Percentiles rank a stretch among this genome's conserved stretches.
These are phyloP conservation scores for Plasmodium vinckei DNA, from an alignment of 169 alveolate species.

Conservation along the genomic window DNA sequence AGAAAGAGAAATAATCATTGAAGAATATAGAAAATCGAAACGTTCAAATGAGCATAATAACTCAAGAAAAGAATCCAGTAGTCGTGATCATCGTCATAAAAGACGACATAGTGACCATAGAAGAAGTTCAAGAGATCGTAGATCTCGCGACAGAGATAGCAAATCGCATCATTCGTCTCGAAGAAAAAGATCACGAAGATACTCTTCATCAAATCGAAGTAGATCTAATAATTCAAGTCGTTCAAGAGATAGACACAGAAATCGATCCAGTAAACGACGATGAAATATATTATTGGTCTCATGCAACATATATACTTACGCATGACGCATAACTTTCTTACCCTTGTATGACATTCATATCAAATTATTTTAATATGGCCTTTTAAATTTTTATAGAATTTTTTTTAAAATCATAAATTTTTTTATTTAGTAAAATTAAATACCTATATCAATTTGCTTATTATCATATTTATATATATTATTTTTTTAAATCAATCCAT, in stretches of 20 bases:
- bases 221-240: slow-evolving; percentile 25
- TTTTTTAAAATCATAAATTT: too few relatives aligned
- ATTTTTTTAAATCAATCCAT: too few relatives aligned
- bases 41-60: slow-evolving; percentile 10
- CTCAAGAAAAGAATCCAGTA: slow-evolving; percentile 7
- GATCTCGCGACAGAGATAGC: slow-evolving; percentile 37
- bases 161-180: slow-evolving; percentile 33
- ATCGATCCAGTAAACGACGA: slow-evolving; percentile 17
- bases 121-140: slow-evolving; percentile 61
- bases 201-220: slow-evolving; percentile 38
- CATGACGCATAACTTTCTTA: neutral
- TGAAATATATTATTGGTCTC: neutral
- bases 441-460: too few relatives aligned
- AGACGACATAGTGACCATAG: slow-evolving; percentile 40
- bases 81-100: slow-evolving; percentile 29
- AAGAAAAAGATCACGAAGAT: slow-evolving; percentile 39
- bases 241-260: slow-evolving; percentile 38
- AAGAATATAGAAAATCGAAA: slow-evolving; percentile 50
- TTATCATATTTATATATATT: too few relatives aligned
- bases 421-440: too few relatives aligned
- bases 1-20: slow-evolving; percentile 64
- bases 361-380: neutral
- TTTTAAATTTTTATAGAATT: neutral
- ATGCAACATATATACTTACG: neutral
- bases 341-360: neutral